phyloP scores from a whole-genome alignment of 495 filamentous ascomycete species.

The Aspergillus bertholletiae region DNA sequence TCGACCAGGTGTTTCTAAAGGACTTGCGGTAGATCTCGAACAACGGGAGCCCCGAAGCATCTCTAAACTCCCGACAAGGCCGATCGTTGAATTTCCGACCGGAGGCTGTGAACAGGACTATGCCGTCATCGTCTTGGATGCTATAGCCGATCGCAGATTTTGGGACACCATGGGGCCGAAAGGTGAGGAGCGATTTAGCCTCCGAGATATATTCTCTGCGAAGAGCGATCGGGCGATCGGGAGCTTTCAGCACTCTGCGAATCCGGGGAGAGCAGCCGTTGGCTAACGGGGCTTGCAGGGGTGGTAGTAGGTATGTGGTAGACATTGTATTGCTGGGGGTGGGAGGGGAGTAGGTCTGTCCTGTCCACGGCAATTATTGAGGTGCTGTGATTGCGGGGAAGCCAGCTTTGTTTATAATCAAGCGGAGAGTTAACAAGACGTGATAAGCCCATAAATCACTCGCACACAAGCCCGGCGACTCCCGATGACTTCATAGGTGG shows the following conservation, averaged over 20 bases:
- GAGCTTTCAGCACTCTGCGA: slow-evolving; percentile 12
- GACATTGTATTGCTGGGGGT: neutral
- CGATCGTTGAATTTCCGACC: slow-evolving; percentile 17
- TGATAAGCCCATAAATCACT: neutral
- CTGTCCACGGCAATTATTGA: neutral
- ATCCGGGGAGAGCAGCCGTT: neutral
- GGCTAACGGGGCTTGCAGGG: slow-evolving; percentile 7
- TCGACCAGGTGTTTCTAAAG: slow-evolving; percentile 14
- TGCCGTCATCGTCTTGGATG: slow-evolving; percentile 21
- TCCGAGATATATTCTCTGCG: slow-evolving; percentile 19
- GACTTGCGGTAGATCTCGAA: slow-evolving; percentile 23
- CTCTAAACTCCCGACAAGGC: slow-evolving; percentile 14
- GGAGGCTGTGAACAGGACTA: slow-evolving; percentile 16
- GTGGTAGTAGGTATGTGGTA: neutral
- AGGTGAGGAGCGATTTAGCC: slow-evolving; percentile 19
- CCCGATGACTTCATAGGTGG: neutral
- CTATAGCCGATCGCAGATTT: slow-evolving; percentile 19
- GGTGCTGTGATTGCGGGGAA: neutral
- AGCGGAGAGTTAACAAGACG: neutral
- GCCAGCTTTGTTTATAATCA: neutral
- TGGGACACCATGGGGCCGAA: slow-evolving; percentile 16
- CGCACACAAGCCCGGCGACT: neutral
- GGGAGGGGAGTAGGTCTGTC: neutral
- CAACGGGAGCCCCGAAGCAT: slow-evolving; percentile 14
- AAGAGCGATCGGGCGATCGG: slow-evolving; percentile 22